Base-by-base conservation (phyloP, 1,139 yeast genomes). In the Suhomyces kunorum region DNA sequence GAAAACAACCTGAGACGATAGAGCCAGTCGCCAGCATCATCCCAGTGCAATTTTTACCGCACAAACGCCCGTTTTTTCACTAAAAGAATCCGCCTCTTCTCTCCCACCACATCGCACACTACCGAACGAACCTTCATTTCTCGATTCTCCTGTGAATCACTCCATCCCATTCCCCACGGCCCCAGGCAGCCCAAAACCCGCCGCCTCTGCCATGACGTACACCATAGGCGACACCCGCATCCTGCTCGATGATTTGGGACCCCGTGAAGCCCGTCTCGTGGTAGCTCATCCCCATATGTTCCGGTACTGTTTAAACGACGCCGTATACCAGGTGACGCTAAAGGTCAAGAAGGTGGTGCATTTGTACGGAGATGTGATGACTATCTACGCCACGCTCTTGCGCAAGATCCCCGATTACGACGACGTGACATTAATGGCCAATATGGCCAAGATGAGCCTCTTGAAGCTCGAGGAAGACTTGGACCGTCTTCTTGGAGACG, bases 371-470 rank as follows among this genome's bases (percentile, higher is more conserved):
- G 78, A 72, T 48, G 58, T 68, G 32, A 52, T 70, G 32, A 66
- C 68, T 40, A 70, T 71, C 19, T 72, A 71, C 51, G 54, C 68
- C 34, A 68, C 76, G 11, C 55, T 72, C 30, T 53, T 72, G 29
- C 53, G 57, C 36, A 72, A 72, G 47, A 62, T 72, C 18, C 71
- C 74, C 17, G 57, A 68, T 45, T 71, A 69, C 45, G 75, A 70
- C 35, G 77, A 72, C 49, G 54, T 72, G 36, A 66, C 74, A 5
- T 20, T 44, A n/a, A 61, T 71, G 64, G 54, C 74, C 4, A 46
- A 50, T 36, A 46, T 48, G 18, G 57, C 64, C n/a, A 59, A 58
- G 42, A 27, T 48, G 19, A 47, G 53, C 6, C 38, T 69, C 28
- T 41, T 56, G 29, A 51, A 51, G 34, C 48, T 71, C 30, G 78